Percentiles rank a stretch among this genome's conserved stretches.
Evolutionary conservation across 176 grass and related monocot genomes (phyloP).

Genomic region (Carex pumila): DNA sequence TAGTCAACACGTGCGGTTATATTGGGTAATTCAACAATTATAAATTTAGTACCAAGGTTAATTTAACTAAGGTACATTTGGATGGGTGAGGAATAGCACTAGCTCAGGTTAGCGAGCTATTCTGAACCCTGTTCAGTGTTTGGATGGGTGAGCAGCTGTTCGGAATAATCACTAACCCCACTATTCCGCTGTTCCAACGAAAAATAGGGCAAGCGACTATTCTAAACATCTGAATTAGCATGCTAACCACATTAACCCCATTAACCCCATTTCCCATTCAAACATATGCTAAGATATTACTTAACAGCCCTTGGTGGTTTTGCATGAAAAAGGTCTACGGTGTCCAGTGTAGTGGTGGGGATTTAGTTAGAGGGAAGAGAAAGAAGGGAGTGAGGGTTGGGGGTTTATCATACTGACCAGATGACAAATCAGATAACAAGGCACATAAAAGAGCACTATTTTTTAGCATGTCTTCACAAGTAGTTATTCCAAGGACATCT

Average conservation of each 20-base stretch:
- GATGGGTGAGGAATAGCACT: too few relatives aligned
- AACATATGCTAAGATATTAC: background rate
- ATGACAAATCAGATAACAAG: conserved; percentile 79
- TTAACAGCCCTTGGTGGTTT: background rate
- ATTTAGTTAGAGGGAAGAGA: background rate
- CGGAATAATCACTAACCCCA: too few relatives aligned
- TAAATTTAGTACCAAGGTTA: background rate
- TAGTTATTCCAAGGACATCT: conserved; percentile 80
- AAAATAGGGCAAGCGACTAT: too few relatives aligned
- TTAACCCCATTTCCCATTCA: too few relatives aligned
- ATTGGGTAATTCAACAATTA: background rate
- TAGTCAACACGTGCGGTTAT: background rate
- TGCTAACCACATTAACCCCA: too few relatives aligned
- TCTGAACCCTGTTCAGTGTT: too few relatives aligned
- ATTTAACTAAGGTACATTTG: background rate
- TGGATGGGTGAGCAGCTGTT: too few relatives aligned
- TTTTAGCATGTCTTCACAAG: conserved; percentile 76
- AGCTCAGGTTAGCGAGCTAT: too few relatives aligned
- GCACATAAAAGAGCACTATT: conserved; percentile 69
- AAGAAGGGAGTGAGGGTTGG: background rate
- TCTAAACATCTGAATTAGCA: too few relatives aligned
- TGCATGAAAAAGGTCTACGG: background rate
- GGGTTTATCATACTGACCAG: conserved; percentile 45
- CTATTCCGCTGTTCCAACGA: too few relatives aligned
- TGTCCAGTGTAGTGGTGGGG: background rate